These are phyloP conservation scores for Epicoccum nigrum DNA, from an alignment of 2,329 filamentous ascomycete genomes.

Conservation along the genomic window DNA sequence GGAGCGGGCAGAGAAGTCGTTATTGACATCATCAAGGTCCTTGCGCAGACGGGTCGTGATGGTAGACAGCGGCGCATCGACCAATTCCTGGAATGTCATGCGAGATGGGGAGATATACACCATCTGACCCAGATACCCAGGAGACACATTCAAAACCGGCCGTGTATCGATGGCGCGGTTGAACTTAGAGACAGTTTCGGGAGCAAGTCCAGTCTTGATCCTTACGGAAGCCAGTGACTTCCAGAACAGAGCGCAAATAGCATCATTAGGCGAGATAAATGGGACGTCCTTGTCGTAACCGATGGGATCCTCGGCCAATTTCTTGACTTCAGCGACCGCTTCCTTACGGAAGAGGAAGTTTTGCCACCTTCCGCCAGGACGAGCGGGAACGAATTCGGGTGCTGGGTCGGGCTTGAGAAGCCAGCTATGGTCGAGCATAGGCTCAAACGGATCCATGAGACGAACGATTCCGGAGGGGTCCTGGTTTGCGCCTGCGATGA, in stretches of 20 bases:
- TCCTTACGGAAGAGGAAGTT: constrained; percentile 30
- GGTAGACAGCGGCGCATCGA: constrained; percentile 19
- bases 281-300: constrained; percentile 27
- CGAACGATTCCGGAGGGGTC: constrained; percentile 29
- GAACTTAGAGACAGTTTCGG: constrained; percentile 28
- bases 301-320: constrained; percentile 19
- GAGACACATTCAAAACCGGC: constrained; percentile 27
- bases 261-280: constrained; percentile 40
- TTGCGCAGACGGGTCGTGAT: constrained; percentile 26
- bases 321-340: constrained; percentile 17
- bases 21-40: constrained; percentile 31
- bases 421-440: constrained; percentile 18
- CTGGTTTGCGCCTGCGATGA: constrained; percentile 22
- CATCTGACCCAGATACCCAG: constrained; percentile 39
- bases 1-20: constrained; percentile 31
- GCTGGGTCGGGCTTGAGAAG: constrained; percentile 12
- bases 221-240: constrained; percentile 37
- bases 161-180: constrained; percentile 38
- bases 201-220: constrained; percentile 14
- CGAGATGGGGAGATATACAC: constrained; percentile 28
- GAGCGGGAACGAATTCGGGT: constrained; percentile 8
- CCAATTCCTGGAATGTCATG: constrained; percentile 29
- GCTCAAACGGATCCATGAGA: constrained; percentile 23
- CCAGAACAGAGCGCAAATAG: constrained; percentile 45
- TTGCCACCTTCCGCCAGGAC: constrained; percentile 18